phyloP scores from a whole-genome alignment of 805 yeast genomes.

The Scheffersomyces stipitis region DNA sequence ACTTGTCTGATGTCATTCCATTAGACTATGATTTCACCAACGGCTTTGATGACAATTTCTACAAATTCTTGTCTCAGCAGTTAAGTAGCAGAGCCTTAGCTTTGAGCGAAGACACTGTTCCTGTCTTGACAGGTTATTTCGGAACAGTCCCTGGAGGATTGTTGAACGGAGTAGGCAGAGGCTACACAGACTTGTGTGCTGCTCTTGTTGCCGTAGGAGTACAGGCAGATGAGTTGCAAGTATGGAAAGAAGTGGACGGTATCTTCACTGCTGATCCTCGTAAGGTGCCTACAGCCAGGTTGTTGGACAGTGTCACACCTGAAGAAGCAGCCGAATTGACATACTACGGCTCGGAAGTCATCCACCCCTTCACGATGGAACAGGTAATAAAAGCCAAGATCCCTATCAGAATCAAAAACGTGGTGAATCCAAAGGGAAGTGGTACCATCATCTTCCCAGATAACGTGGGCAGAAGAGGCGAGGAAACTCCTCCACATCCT shows the following conservation, averaged over 20 bases:
- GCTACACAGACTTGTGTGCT: slow-evolving; percentile 97
- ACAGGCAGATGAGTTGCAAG: slow-evolving; percentile 90
- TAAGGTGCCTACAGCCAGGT: slow-evolving; percentile 85
- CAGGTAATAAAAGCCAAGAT: slow-evolving; percentile 95
- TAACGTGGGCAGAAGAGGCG: slow-evolving; percentile 80
- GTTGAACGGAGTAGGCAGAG: slow-evolving; percentile 91
- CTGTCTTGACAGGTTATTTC: slow-evolving; percentile 94
- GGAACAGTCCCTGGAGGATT: slow-evolving; percentile 97
- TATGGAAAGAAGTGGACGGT: slow-evolving; percentile 99
- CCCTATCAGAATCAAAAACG: slow-evolving; percentile 96
- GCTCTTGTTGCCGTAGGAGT: slow-evolving; percentile 93
- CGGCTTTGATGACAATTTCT: slow-evolving; percentile 69
- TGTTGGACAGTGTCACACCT: slow-evolving; percentile 87
- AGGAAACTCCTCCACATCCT: slow-evolving; percentile 91
- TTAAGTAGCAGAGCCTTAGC: slow-evolving; percentile 51
- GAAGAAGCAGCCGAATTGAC: slow-evolving; percentile 99
- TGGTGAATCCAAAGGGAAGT: slow-evolving; percentile 85
- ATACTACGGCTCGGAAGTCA: slow-evolving; percentile 96
- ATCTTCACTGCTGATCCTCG: slow-evolving; percentile 98
- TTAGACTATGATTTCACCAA: slow-evolving; percentile 52
- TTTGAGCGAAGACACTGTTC: slow-evolving; percentile 52
- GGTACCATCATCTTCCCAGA: slow-evolving; percentile 96
- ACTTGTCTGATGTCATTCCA: slow-evolving; percentile 72
- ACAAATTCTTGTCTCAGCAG: slow-evolving; percentile 51
- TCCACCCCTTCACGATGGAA: slow-evolving; percentile 99